Evolutionary conservation across 768 basidiomycete genomes (phyloP).

Genomic region (Infundibulicybe gibba): DNA sequence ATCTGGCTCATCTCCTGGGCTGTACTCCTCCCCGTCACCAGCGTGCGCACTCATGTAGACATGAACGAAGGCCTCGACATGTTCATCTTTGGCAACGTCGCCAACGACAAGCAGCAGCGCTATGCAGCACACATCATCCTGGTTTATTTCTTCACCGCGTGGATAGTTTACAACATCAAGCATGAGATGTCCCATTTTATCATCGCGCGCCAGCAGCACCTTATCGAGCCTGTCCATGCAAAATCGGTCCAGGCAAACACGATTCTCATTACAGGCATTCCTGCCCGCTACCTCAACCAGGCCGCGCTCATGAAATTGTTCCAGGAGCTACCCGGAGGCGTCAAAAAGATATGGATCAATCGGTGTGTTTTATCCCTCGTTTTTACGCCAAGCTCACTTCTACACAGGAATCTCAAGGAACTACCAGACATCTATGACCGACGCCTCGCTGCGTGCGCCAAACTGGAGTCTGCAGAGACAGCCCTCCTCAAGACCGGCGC

Average conservation of each 20-base stretch:
- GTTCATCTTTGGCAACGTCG: conserved; percentile 83
- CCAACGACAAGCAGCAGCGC: conserved; percentile 44
- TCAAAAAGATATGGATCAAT: conserved; percentile 90
- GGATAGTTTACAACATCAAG: conserved; percentile 83
- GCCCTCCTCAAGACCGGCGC: conserved; percentile 69
- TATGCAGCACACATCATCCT: conserved; percentile 79
- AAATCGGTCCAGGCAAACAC: conserved; percentile 85
- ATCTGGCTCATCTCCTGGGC: conserved; percentile 93
- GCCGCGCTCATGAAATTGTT: conserved; percentile 65
- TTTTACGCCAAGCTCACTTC: neutral
- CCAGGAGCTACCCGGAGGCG: conserved; percentile 85
- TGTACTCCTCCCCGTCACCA: conserved; percentile 75
- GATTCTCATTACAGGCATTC: conserved; percentile 87
- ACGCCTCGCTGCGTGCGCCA: conserved; percentile 65
- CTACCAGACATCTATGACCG: conserved; percentile 82
- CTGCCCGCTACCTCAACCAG: conserved; percentile 71
- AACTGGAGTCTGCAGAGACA: conserved; percentile 87
- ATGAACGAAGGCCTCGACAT: conserved; percentile 55
- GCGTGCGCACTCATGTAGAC: conserved; percentile 43
- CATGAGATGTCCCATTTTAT: conserved; percentile 81
- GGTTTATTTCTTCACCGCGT: conserved; percentile 84
- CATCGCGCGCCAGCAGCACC: conserved; percentile 73
- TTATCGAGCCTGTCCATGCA: conserved; percentile 72
- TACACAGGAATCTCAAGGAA: conserved; percentile 71
- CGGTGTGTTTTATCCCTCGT: conserved; percentile 36